phyloP scores from a whole-genome alignment of 2,329 filamentous ascomycete genomes.

The Aspergillus niger region DNA sequence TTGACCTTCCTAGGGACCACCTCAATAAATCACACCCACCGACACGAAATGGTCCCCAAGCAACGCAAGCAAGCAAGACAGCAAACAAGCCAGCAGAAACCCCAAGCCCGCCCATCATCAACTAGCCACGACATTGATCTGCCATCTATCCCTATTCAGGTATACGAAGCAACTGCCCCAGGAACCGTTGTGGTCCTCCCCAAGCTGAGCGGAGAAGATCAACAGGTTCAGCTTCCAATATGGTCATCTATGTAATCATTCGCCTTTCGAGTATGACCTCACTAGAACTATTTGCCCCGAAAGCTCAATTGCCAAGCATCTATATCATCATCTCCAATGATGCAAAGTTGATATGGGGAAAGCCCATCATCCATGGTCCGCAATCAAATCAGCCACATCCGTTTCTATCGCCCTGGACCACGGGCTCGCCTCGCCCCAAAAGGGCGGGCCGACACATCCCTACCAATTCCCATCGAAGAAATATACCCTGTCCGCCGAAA shows the following conservation, averaged over 20 bases:
- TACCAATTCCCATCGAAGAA: not conserved
- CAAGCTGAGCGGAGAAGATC: slow-evolving; percentile 1
- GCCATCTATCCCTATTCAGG: slow-evolving; percentile 5
- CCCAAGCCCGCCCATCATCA: not conserved
- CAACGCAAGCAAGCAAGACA: not conserved
- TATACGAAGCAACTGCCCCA: slow-evolving; percentile 8
- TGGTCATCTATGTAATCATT: not conserved
- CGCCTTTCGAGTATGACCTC: slow-evolving; percentile 6
- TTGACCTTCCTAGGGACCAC: not conserved
- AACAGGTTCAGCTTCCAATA: slow-evolving; percentile 1
- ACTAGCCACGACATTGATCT: slow-evolving; percentile 5
- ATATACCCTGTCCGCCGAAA: not conserved
- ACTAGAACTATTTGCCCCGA: not conserved
- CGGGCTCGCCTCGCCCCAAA: not conserved
- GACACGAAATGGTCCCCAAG: not conserved
- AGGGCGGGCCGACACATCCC: not conserved
- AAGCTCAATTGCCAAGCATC: not conserved
- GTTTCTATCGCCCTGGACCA: not conserved
- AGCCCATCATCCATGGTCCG: not conserved
- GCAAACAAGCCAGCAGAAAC: not conserved
- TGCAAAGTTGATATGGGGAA: not conserved
- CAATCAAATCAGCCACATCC: not conserved
- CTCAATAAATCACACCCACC: slow-evolving; percentile 4
- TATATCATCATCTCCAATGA: not conserved
- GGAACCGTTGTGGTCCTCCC: slow-evolving; percentile 8